Conservation (phyloP, 257 asterid species). For the Solanum corneliomulleri region DNA sequence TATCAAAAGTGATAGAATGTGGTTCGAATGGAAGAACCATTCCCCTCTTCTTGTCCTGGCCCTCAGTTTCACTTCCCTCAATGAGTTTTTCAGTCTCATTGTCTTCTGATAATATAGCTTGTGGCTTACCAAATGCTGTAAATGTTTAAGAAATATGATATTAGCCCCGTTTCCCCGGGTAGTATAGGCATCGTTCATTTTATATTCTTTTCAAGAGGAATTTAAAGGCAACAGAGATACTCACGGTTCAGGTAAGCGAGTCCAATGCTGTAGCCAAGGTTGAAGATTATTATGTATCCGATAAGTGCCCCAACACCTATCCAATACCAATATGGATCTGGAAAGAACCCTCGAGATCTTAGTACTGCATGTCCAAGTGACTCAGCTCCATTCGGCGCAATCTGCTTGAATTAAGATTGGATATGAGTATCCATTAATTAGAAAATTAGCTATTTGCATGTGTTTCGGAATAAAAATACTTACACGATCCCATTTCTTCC, state of each 20-base stretch:
- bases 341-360: no score
- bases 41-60: conserved; percentile 29
- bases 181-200: no score
- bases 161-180: background rate
- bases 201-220: no score
- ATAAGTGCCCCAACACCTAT: no score
- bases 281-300: no score
- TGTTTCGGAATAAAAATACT: background rate
- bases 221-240: no score
- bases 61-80: conserved; percentile 20
- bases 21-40: conserved; percentile 95
- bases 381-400: no score
- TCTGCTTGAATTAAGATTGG: no score
- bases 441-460: background rate
- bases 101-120: conserved; percentile 25
- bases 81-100: background rate
- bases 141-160: background rate
- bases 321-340: no score
- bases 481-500: conserved; percentile 49
- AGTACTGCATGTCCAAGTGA: no score
- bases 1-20: conserved; percentile 67
- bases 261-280: no score
- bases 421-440: background rate
- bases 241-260: no score
- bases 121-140: conserved; percentile 52